Evolutionary conservation across 805 yeast genomes (phyloP), one percentile per base, ranked within the genome.

Genomic region (Cyberlindnera amylophila): DNA sequence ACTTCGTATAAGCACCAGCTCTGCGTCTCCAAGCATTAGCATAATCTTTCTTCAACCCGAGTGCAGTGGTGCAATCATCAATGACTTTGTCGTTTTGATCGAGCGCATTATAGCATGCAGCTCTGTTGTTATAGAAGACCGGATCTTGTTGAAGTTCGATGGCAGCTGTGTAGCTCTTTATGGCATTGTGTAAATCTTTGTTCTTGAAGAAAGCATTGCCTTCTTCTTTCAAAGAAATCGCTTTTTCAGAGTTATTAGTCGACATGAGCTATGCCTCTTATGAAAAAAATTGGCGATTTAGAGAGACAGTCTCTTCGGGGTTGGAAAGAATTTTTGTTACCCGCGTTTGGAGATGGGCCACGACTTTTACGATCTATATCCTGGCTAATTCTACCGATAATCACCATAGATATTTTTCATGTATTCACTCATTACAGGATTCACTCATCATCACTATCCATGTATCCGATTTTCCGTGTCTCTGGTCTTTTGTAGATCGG

Each of bases 401-500:
- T n/a, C n/a, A n/a, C n/a, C n/a, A 6, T 21, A 6, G 24, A 21
- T 9, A 21, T 21, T 21, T 6, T 21, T 21, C 24, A 6, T 21
- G 24, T 21, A 9, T 9, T 6, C 30, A 27, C 24, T 6, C 30
- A 27, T 27, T 7, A 27, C 5, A 27, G 14, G 13, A 7, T 5
- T 23, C 27, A 42, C 18, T 43, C 45, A 21, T 37, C 41, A 23
- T 38, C 46, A 17, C 39, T 38, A 11, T 38, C 38, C 4, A 14
- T 28, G 12, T 17, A 14, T 5, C 23, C 35, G 12, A 35, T 32
- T 11, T 18, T 26, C 17, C 17, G 32, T 24, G 36, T 14, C 15
- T 23, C 35, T 13, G n/a, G 31, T 13, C 39, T 46, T 35, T 39
- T 46, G 34, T 59, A 68, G 4, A 82, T 64, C 2, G 90, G 91